phyloP scores from a whole-genome alignment of 305 asterid species.

The Fraxinus ornus region DNA sequence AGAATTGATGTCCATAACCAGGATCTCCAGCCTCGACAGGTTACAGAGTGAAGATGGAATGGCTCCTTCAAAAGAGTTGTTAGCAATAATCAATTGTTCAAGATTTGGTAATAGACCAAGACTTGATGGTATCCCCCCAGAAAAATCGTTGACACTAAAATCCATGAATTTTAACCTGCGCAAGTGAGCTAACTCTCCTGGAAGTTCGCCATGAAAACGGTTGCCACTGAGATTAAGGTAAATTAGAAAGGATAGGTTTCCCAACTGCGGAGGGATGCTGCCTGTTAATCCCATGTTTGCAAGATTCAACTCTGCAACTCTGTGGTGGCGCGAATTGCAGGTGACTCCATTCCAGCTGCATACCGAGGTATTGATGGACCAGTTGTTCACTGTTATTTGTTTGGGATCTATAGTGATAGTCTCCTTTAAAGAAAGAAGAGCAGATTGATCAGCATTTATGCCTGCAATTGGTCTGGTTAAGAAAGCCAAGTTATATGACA shows the following conservation, averaged over 20 bases:
- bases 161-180: not conserved
- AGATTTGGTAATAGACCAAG: not conserved
- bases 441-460: not conserved
- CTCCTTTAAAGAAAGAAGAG: not conserved
- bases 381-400: not conserved
- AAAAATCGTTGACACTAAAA: not conserved
- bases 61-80: not conserved
- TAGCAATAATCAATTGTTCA: not conserved
- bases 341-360: constrained; percentile 8
- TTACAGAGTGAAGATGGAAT: not conserved
- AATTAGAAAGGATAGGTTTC: not conserved
- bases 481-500: not conserved
- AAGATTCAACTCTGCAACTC: not conserved
- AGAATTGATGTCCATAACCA: not conserved
- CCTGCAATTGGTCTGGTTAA: not conserved
- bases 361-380: not conserved
- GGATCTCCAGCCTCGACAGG: not conserved
- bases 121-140: not conserved
- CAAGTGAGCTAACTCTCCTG: not conserved
- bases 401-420: not conserved
- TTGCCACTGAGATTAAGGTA: not conserved
- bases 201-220: not conserved
- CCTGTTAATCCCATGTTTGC: not conserved
- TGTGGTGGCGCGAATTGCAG: not conserved
- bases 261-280: not conserved